A percentile compares a stretch with the other conserved stretches of the same genome.
These are phyloP conservation scores for Mycena sp. DNA, from an alignment of 1,284 basidiomycete species.

Conservation along the genomic window DNA sequence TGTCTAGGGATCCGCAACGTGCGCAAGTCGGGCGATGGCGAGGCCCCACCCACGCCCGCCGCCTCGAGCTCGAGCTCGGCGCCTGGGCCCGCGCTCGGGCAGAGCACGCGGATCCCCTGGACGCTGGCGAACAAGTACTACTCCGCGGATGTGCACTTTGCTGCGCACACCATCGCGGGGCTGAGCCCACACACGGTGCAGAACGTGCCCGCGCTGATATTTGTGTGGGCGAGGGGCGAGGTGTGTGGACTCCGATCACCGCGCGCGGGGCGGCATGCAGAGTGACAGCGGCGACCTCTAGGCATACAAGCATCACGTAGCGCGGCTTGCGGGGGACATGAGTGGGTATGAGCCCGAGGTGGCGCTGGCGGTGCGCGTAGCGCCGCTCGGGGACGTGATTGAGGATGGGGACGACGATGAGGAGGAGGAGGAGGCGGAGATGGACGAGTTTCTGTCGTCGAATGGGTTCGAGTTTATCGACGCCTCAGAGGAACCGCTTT, in stretches of 20 bases:
- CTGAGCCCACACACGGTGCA: constrained; percentile 47
- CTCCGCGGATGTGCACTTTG: constrained; percentile 78
- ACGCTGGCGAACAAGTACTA: constrained; percentile 89
- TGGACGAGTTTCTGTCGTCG: constrained; percentile 71
- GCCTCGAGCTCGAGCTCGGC: constrained; percentile 3
- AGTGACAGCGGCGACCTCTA: constrained; percentile 32
- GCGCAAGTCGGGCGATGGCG: neutral
- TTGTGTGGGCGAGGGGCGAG: constrained; percentile 73
- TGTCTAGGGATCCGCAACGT: constrained; percentile 35
- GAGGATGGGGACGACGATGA: constrained; percentile 46
- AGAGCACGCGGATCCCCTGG: constrained; percentile 63
- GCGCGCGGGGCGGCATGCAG: constrained; percentile 15
- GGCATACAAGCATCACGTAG: constrained; percentile 63
- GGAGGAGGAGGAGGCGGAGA: constrained; percentile 57
- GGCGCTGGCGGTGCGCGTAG: constrained; percentile 68
- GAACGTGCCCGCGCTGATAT: constrained; percentile 74
- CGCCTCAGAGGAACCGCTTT: constrained; percentile 14
- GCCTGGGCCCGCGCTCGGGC: constrained; percentile 11
- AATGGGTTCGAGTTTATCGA: constrained; percentile 78
- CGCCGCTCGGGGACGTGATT: constrained; percentile 22
- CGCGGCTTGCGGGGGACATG: constrained; percentile 57
- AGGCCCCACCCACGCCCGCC: neutral
- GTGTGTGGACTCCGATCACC: constrained; percentile 49
- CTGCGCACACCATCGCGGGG: constrained; percentile 55
- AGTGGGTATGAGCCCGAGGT: constrained; percentile 70